Percentiles rank a stretch among this genome's conserved stretches.
Conservation (phyloP, 805 yeast genomes). For the Blastobotrys parvus region DNA sequence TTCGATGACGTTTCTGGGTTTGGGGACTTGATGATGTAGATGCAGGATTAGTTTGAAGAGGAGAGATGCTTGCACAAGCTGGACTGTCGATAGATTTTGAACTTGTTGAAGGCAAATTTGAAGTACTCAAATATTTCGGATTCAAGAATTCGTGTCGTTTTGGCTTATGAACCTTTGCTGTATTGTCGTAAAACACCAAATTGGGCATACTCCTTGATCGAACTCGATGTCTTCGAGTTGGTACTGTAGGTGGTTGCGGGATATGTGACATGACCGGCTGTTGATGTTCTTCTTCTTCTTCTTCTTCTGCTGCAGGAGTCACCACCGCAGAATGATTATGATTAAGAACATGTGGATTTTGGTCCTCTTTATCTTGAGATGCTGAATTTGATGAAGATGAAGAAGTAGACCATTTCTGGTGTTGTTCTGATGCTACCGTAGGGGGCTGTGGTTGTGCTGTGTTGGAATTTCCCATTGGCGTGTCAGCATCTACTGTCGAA, state of each 20-base stretch:
- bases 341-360: not conserved
- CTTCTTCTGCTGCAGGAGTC: too few species aligned
- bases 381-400: not conserved
- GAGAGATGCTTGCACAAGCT: too few species aligned
- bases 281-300: too few species aligned
- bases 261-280: too few species aligned
- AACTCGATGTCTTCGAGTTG: conserved; percentile 14
- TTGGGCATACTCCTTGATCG: conserved; percentile 18
- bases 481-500: too few species aligned
- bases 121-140: conserved; percentile 1
- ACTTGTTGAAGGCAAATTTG: conserved; percentile 1
- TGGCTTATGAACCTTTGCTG: conserved; percentile 4
- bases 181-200: conserved; percentile 10
- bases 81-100: too few species aligned
- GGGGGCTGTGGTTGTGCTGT: conserved; percentile 2
- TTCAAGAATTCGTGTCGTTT: conserved; percentile 1
- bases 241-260: too few species aligned
- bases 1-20: conserved; percentile 10
- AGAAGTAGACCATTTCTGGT: too few species aligned
- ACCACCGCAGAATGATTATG: too few species aligned
- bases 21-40: not conserved
- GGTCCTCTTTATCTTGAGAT: not conserved
- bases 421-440: not conserved
- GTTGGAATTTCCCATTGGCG: too few species aligned
- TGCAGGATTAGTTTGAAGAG: too few species aligned